Evolutionary conservation across 148 eudicot genomes (phyloP).

Genomic region (Fagopyrum tataricum): DNA sequence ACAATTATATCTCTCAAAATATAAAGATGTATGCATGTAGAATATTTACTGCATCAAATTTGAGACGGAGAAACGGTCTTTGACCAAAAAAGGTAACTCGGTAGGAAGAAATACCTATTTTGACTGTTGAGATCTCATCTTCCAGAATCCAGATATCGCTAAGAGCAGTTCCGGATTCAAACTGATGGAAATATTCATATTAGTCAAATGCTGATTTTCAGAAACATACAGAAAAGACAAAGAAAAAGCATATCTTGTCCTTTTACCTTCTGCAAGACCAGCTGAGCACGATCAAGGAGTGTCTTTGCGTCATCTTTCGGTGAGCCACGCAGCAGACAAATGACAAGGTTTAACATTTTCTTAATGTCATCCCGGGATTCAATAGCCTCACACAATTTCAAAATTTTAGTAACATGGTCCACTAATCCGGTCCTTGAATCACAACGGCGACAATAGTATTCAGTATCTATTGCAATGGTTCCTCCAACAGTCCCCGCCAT

Average conservation of each 20-base stretch:
- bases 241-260: too few relatives aligned
- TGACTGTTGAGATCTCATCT: constrained; percentile 20
- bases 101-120: constrained; percentile 34
- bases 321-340: constrained; percentile 56
- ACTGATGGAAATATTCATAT: constrained; percentile 31
- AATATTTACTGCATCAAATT: not conserved
- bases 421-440: constrained; percentile 71
- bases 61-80: not conserved
- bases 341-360: constrained; percentile 46
- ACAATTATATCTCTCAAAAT: not conserved
- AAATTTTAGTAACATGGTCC: constrained; percentile 43
- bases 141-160: constrained; percentile 45
- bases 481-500: constrained; percentile 96
- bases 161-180: constrained; percentile 34
- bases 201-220: constrained; percentile 16
- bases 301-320: constrained; percentile 40
- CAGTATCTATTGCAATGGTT: constrained; percentile 68
- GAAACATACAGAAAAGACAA: constrained; percentile 4
- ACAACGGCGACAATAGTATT: constrained; percentile 87
- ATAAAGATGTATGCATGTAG: not conserved
- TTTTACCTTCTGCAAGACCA: constrained; percentile 63
- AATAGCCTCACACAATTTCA: constrained; percentile 47
- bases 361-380: constrained; percentile 39
- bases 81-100: not conserved
- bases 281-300: constrained; percentile 39